phyloP scores from a whole-genome alignment of 768 basidiomycete genomes.

The Tylopilus intermedius region DNA sequence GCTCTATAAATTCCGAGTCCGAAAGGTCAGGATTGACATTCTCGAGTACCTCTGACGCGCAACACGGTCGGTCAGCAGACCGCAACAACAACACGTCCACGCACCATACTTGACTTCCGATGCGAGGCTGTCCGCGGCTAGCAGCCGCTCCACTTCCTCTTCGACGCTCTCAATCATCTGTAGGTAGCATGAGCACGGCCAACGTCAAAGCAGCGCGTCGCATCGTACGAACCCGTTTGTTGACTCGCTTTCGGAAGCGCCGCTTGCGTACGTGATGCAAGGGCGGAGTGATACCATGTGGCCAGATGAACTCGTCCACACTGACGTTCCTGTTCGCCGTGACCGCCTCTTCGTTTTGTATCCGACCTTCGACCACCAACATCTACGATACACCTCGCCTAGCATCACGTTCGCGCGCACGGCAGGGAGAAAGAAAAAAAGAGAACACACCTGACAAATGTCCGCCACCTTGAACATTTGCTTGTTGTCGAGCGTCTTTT shows the following conservation, averaged over 20 bases:
- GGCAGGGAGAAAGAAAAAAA: neutral
- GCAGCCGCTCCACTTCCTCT: conserved; percentile 82
- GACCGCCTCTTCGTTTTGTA: conserved; percentile 64
- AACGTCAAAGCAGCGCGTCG: neutral
- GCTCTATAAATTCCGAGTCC: conserved; percentile 81
- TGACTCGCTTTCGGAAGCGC: conserved; percentile 86
- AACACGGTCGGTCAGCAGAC: neutral
- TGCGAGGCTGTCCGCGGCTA: conserved; percentile 76
- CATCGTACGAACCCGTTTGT: conserved; percentile 55
- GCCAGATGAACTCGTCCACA: conserved; percentile 96
- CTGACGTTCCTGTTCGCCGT: conserved; percentile 67
- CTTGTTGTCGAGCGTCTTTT: conserved; percentile 93
- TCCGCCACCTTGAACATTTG: conserved; percentile 99
- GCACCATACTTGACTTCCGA: conserved; percentile 72
- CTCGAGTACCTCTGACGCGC: conserved; percentile 65
- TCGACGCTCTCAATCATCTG: conserved; percentile 94
- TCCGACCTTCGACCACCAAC: conserved; percentile 80
- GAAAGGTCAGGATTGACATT: conserved; percentile 89
- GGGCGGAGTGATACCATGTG: conserved; percentile 93
- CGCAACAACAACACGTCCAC: conserved; percentile 9
- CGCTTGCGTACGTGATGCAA: conserved; percentile 86
- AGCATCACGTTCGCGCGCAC: conserved; percentile 4
- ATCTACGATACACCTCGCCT: conserved; percentile 51
- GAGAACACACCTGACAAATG: conserved; percentile 77
- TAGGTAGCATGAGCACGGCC: conserved; percentile 5